Evolutionary conservation across 2,329 filamentous ascomycete species (phyloP), one percentile per base, ranked within the genome.

Genomic region (Dryadomyces sulphureus): DNA sequence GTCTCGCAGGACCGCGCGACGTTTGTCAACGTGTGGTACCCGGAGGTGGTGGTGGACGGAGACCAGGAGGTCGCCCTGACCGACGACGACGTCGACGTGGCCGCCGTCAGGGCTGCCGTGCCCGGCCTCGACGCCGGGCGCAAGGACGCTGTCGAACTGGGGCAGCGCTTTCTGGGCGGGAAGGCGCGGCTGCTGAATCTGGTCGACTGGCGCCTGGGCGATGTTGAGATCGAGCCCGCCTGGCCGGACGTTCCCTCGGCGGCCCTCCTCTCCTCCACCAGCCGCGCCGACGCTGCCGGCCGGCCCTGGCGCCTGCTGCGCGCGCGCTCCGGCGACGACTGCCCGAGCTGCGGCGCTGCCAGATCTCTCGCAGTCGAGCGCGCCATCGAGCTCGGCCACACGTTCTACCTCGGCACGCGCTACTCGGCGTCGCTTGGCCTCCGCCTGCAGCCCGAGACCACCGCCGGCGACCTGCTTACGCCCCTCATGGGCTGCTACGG

Each of bases 401-500:
- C 92, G 0, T 98, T 98, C 64, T 81, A 93, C 60, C 78, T 98
- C 1, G 89, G 90, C 11, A 89, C 85, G 1, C 77, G 89, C 25
- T 98, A 98, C 65, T 89, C 84, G 21, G 32, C 16, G 11, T 30
- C 48, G 12, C 69, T 98, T 1, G 66, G 72, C 7, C 73, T 92
- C 2, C 65, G 67, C 14, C 53, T 68, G 22, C 72, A 65, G 22
- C 56, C 54, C 27, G 30, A 35, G 22, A 14, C 14, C 14, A 19
- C 39, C 5, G 22, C 43, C 6, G 14, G 21, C 2, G 5, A 14
- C 50, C 5, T 68, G 77, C 0, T 51, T 12, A 45, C 45, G n/a
- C 52, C 52, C 1, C 78, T 94, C 53, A 98, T 98, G 92, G 92
- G 92, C 46, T 98, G 92, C 60, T 87, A 95, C 58, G 92, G 92